phyloP scores from a whole-genome alignment of 352 stramenopile species.

The Globisporangium camurandrum region DNA sequence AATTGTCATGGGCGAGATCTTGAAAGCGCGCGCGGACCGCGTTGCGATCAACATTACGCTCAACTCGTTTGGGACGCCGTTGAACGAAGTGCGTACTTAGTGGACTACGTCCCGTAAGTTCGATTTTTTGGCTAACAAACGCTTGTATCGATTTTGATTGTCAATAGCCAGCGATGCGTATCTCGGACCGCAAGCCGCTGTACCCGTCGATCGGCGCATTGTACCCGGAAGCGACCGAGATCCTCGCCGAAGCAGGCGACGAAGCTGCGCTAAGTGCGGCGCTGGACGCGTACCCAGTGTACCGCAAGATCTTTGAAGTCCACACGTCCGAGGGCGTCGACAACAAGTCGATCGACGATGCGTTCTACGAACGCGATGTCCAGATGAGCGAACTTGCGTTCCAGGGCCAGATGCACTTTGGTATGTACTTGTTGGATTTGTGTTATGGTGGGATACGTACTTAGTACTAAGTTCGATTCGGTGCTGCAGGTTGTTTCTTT shows the following conservation, averaged over 20 bases:
- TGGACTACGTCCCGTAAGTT: not conserved
- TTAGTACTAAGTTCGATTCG: not conserved
- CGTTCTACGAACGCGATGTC: conserved; percentile 99
- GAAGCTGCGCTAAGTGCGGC: conserved; percentile 82
- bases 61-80: conserved; percentile 95
- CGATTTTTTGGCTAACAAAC: not conserved
- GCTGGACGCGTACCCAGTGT: conserved; percentile 94
- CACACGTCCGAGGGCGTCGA: conserved; percentile 90
- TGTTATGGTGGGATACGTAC: not conserved
- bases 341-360: conserved; percentile 98
- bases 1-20: conserved; percentile 97
- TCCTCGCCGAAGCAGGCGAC: conserved; percentile 90
- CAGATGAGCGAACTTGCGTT: conserved; percentile 97
- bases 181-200: conserved; percentile 94
- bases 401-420: conserved; percentile 99
- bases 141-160: not conserved
- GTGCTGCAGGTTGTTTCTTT: conserved; percentile 89
- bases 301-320: conserved; percentile 96
- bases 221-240: conserved; percentile 95
- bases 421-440: conserved; percentile 15
- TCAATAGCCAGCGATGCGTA: conserved; percentile 90
- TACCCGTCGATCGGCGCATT: conserved; percentile 97
- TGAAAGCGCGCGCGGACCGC: conserved; percentile 92
- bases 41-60: conserved; percentile 99
- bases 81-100: conserved; percentile 62